A percentile compares a stretch with the other conserved stretches of the same genome.
These are phyloP conservation scores for Vigna unguiculata DNA, from an alignment of 306 rosid genomes.

Conservation along the genomic window DNA sequence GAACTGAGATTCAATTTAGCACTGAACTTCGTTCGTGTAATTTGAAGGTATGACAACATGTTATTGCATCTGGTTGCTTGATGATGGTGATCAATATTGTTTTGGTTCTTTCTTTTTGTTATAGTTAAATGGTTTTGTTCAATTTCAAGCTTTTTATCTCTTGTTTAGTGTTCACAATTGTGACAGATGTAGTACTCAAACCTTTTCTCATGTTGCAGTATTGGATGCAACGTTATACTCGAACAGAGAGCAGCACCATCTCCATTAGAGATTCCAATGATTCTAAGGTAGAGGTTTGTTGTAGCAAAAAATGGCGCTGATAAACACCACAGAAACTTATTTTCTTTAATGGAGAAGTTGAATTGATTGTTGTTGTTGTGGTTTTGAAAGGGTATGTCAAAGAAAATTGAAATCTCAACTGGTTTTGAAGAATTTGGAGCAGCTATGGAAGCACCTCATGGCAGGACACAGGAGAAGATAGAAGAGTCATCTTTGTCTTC, in stretches of 20 bases:
- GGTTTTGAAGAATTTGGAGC: conserved; percentile 75
- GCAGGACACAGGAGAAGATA: conserved; percentile 43
- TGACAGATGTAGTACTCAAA: conserved; percentile 12
- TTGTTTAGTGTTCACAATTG: conserved; percentile 32
- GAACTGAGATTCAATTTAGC: conserved; percentile 62
- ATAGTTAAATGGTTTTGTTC: conserved; percentile 25
- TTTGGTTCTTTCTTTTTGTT: conserved; percentile 35
- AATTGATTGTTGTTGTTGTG: conserved; percentile 46
- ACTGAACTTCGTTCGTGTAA: conserved; percentile 70
- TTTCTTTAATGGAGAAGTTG: conserved; percentile 25
- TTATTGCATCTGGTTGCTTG: conserved; percentile 3
- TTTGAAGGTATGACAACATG: conserved; percentile 63
- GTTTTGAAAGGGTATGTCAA: conserved; percentile 53
- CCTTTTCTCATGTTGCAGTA: conserved; percentile 57
- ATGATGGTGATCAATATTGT: conserved; percentile 22
- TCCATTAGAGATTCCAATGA: conserved; percentile 59
- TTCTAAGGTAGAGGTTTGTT: conserved; percentile 60
- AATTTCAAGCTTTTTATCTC: conserved; percentile 11
- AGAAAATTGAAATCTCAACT: conserved; percentile 53
- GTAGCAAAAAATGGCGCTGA: background rate
- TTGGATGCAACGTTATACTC: conserved; percentile 68
- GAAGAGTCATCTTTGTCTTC: conserved; percentile 57
- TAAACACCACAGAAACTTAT: background rate
- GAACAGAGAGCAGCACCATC: conserved; percentile 60
- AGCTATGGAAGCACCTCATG: conserved; percentile 63